Conservation (phyloP, 1,284 basidiomycete species). For the Apiotrichum gamsii region DNA sequence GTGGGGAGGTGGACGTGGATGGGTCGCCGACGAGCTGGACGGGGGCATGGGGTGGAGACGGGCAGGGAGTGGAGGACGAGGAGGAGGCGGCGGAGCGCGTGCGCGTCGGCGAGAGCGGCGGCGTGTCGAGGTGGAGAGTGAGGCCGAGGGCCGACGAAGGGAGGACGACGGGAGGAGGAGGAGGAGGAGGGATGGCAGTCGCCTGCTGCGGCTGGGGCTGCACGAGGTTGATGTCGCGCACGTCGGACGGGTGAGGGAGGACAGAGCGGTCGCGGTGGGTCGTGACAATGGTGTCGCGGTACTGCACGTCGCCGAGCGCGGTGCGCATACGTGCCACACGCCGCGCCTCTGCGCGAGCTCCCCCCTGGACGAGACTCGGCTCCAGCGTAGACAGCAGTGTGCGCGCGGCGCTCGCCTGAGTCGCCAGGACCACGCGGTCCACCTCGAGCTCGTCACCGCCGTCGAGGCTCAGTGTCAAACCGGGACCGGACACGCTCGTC, state of each 20-base stretch:
- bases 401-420: slow-evolving; percentile 60
- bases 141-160: background rate
- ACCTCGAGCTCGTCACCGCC: slow-evolving; percentile 45
- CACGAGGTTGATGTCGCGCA: slow-evolving; percentile 62
- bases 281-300: slow-evolving; percentile 55
- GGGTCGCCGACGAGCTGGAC: no score
- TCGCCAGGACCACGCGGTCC: slow-evolving; percentile 62
- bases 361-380: slow-evolving; percentile 12
- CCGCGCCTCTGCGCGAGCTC: slow-evolving; percentile 14
- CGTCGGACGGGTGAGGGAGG: slow-evolving; percentile 54
- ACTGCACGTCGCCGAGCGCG: slow-evolving; percentile 35
- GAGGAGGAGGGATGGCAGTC: background rate
- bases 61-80: slow-evolving; percentile 11
- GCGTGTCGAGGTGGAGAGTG: background rate
- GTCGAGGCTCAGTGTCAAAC: slow-evolving; percentile 5
- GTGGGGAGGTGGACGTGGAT: no score
- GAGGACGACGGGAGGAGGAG: background rate
- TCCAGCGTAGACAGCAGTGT: slow-evolving; percentile 33
- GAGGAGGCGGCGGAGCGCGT: slow-evolving; percentile 3
- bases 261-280: slow-evolving; percentile 61
- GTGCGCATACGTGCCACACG: slow-evolving; percentile 25
- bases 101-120: slow-evolving; percentile 3
- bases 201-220: slow-evolving; percentile 13
- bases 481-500: slow-evolving; percentile 4
- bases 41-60: background rate